Conservation (phyloP, 2,329 filamentous ascomycete species). For the Periconia sp. region DNA sequence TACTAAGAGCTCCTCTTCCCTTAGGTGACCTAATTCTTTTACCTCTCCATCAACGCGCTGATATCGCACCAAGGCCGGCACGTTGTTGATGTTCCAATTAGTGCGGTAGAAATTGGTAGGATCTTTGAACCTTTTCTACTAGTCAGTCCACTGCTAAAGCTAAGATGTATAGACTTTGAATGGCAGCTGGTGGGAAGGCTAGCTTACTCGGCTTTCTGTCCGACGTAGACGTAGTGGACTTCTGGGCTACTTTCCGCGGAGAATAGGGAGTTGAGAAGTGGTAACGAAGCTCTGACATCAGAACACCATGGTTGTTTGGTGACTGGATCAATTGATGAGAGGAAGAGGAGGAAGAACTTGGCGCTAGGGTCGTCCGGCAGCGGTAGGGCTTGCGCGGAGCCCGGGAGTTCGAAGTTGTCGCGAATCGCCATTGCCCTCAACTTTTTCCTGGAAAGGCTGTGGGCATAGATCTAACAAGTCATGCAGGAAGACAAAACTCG, state of each 20-base stretch:
- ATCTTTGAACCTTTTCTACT: conserved; percentile 4
- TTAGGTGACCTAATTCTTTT: conserved; percentile 7
- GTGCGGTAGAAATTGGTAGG: conserved; percentile 5
- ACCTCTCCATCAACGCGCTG: conserved; percentile 6
- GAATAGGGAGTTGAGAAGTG: conserved; percentile 7
- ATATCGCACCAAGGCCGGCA: conserved; percentile 7
- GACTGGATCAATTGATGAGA: conserved; percentile 10
- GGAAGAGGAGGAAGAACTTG: conserved; percentile 15
- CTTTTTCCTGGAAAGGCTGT: too few species aligned
- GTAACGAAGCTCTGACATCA: conserved; percentile 18
- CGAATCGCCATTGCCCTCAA: conserved; percentile 19
- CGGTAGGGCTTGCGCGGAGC: conserved; percentile 9
- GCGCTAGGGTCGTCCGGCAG: conserved; percentile 1
- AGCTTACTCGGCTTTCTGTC: conserved; percentile 16
- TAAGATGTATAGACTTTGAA: background rate
- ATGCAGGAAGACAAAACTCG: too few species aligned
- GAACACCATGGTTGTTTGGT: conserved; percentile 18
- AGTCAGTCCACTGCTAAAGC: background rate
- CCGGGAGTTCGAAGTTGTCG: conserved; percentile 9
- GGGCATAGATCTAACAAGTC: too few species aligned
- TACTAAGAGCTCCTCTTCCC: conserved; percentile 7
- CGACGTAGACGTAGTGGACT: conserved; percentile 13
- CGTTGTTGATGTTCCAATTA: conserved; percentile 7
- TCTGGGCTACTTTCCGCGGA: background rate
- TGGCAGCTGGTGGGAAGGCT: too few species aligned